Evolutionary conservation across 805 yeast species (phyloP), one percentile per base, ranked within the genome.

Genomic region (Ogataea corticis): DNA sequence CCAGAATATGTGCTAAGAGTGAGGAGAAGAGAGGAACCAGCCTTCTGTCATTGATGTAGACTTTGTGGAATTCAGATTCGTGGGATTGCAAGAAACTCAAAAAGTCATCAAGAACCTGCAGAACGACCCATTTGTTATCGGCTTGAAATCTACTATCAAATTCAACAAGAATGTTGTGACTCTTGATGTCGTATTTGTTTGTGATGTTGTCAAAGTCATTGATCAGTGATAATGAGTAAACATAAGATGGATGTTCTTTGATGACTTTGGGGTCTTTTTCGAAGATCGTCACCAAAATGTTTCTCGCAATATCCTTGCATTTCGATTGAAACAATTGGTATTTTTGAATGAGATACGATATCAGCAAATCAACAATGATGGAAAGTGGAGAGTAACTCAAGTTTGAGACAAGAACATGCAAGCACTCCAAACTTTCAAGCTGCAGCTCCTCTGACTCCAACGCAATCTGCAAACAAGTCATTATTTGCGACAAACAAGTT

Each of bases 391-490:
- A 70, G 23, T 77, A 73, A 12, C 72, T 77, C 14, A 92, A 63
- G n/a, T 70, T 71, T 14, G 72, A 68, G 2, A 87, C 76, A 41
- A 92, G 68, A 2, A 73, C 70, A 41, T 73, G 71, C 85, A 96
- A 83, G 44, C 94, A 85, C 38, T 73, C 69, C 33, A 94, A 67
- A 0, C 92, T 79, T 32, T 76, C 75, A 13, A 68, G 68, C 48
- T 83, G 83, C 12, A 90, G 72, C 18, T 79, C 80, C 0, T 74
- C 67, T 15, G 75, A 76, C 32, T 83, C 90, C 17, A 91, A 65
- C 0, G 92, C 83, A 1, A 90, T 82, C 59, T 89, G 96, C 11
- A 92, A 67, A 55, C 96, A 86, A 2, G 96, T 85, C 48, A 88
- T 84, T 4, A 92, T 79, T 60, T 91, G 98, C 0, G 96, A 95